These are phyloP conservation scores for Aphanocladium album DNA, from an alignment of 2,329 filamentous ascomycete species.

Conservation along the genomic window DNA sequence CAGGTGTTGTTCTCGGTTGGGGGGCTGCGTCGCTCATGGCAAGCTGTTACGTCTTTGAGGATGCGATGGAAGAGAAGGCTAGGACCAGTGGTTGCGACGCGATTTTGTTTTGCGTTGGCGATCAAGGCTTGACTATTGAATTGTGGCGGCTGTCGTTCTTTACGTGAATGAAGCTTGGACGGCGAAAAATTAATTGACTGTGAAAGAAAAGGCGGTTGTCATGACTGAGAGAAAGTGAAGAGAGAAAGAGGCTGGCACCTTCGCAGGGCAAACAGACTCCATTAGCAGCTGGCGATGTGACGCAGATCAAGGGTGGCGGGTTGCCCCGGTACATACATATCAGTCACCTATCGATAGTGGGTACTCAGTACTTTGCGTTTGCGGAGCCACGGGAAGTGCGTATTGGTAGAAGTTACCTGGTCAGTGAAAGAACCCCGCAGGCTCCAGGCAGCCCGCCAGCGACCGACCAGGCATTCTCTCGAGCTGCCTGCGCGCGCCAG, in stretches of 20 bases:
- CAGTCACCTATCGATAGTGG: slow-evolving; percentile 7
- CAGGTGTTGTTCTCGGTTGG: slow-evolving; percentile 30
- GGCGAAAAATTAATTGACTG: background rate
- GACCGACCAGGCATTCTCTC: background rate
- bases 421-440: background rate
- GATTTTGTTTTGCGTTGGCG: background rate
- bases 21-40: slow-evolving; percentile 30
- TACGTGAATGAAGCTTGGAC: background rate
- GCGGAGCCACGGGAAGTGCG: background rate
- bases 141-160: background rate
- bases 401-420: background rate
- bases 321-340: slow-evolving; percentile 16
- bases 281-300: slow-evolving; percentile 9
- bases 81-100: background rate
- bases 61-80: background rate
- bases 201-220: slow-evolving; percentile 2
- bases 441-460: background rate
- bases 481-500: background rate
- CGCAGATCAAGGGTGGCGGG: slow-evolving; percentile 13
- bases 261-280: slow-evolving; percentile 3
- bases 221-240: slow-evolving; percentile 9
- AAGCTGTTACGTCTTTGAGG: background rate
- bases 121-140: background rate
- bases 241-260: background rate
- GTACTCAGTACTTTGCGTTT: background rate